Evolutionary conservation across 371 early-diverging fungal genomes (phyloP).

Genomic region (Lichtheimia ornata): DNA sequence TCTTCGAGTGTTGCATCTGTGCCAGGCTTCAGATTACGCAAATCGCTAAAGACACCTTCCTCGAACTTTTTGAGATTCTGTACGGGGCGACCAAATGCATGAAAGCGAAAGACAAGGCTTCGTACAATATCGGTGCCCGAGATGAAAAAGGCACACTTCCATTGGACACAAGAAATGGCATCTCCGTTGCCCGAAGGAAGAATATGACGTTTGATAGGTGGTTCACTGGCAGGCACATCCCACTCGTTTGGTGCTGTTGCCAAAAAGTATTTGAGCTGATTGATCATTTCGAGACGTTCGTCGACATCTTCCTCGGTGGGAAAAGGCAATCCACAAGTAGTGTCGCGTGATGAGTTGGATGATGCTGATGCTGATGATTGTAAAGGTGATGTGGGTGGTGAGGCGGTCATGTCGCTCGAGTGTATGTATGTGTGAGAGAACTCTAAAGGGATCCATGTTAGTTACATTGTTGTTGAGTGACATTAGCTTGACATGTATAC

Average conservation of each 20-base stretch:
- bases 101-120: slow-evolving; percentile 72
- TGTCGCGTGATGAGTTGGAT: slow-evolving; percentile 1
- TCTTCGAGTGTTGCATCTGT: slow-evolving; percentile 81
- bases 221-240: slow-evolving; percentile 34
- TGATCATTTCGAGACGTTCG: slow-evolving; percentile 41
- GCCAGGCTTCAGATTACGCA: slow-evolving; percentile 84
- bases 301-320: slow-evolving; percentile 33
- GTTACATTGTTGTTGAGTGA: no score
- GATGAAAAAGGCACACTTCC: slow-evolving; percentile 62
- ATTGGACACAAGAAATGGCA: slow-evolving; percentile 76
- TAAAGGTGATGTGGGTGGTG: neutral
- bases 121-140: slow-evolving; percentile 90
- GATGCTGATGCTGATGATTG: slow-evolving; percentile 5
- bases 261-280: slow-evolving; percentile 56
- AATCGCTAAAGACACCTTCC: slow-evolving; percentile 85
- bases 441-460: slow-evolving; percentile 1
- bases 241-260: slow-evolving; percentile 58
- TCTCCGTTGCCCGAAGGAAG: slow-evolving; percentile 69
- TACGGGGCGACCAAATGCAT: slow-evolving; percentile 65
- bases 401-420: neutral
- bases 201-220: slow-evolving; percentile 25
- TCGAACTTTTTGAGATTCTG: slow-evolving; percentile 83
- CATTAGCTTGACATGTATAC: no score
- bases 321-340: slow-evolving; percentile 14
- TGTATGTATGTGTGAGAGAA: slow-evolving; percentile 4